phyloP scores from a whole-genome alignment of 495 filamentous ascomycete species.

The Aspergillus baeticus region DNA sequence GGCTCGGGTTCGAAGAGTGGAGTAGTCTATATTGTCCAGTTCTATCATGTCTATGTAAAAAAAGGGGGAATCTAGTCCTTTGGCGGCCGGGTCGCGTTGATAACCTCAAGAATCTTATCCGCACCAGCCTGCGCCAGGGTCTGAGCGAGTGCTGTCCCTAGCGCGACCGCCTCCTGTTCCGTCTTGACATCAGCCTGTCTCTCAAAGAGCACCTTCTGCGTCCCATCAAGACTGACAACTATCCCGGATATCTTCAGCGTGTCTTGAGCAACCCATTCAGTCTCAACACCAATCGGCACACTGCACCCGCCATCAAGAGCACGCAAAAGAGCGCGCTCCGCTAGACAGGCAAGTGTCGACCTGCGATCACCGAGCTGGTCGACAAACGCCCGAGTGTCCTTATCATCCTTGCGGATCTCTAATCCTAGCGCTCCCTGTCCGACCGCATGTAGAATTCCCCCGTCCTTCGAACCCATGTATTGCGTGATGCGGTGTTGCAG shows the following conservation, averaged over 20 bases:
- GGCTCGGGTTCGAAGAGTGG: too few relatives aligned
- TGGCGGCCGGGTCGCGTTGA: slow-evolving; percentile 15
- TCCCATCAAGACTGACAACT: slow-evolving; percentile 22
- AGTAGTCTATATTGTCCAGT: too few relatives aligned
- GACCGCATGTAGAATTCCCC: slow-evolving; percentile 74
- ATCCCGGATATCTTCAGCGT: slow-evolving; percentile 13
- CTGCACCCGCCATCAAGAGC: slow-evolving; percentile 83
- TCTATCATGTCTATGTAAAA: neutral
- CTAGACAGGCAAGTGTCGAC: slow-evolving; percentile 57
- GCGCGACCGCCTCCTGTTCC: slow-evolving; percentile 5
- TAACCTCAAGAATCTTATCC: slow-evolving; percentile 16
- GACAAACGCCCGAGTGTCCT: slow-evolving; percentile 49
- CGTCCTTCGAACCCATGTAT: slow-evolving; percentile 61
- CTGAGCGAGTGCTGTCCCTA: slow-evolving; percentile 17
- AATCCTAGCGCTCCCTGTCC: slow-evolving; percentile 79
- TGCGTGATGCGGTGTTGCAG: slow-evolving; percentile 62
- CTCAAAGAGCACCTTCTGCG: slow-evolving; percentile 7
- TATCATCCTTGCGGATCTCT: slow-evolving; percentile 68
- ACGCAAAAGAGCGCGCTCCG: slow-evolving; percentile 72
- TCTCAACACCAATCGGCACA: slow-evolving; percentile 74
- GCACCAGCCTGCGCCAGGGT: slow-evolving; percentile 17
- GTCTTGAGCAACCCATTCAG: slow-evolving; percentile 18
- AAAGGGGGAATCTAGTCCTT: slow-evolving; percentile 9
- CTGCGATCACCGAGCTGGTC: slow-evolving; percentile 45
- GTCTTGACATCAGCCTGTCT: slow-evolving; percentile 4